Evolutionary conservation across 305 asterid species (phyloP).

Genomic region (Solanum chacoense): DNA sequence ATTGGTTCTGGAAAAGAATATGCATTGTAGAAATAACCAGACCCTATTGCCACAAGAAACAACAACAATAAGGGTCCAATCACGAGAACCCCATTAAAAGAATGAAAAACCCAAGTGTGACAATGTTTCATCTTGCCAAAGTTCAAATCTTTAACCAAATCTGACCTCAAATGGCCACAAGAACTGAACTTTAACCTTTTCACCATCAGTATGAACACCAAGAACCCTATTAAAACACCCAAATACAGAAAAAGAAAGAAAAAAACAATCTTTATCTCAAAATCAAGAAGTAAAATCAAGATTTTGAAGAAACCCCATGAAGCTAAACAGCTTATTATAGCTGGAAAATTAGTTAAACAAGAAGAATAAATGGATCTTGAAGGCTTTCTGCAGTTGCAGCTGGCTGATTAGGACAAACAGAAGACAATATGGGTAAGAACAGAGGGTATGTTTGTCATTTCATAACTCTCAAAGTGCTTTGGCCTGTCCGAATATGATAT

Average conservation of each 20-base stretch:
- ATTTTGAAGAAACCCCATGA: constrained; percentile 5
- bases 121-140: constrained; percentile 28
- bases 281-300: constrained; percentile 26
- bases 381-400: constrained; percentile 3
- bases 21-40: constrained; percentile 42
- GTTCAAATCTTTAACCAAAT: constrained; percentile 27
- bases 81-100: constrained; percentile 49
- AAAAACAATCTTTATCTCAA: background rate
- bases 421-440: constrained; percentile 8
- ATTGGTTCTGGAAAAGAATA: constrained; percentile 34
- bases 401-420: constrained; percentile 10
- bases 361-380: constrained; percentile 18
- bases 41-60: constrained; percentile 51
- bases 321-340: background rate
- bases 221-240: background rate
- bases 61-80: constrained; percentile 49
- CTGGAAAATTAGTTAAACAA: constrained; percentile 5
- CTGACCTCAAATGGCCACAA: constrained; percentile 27
- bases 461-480: background rate
- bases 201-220: constrained; percentile 21
- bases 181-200: constrained; percentile 26
- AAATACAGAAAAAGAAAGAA: background rate
- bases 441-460: constrained; percentile 20
- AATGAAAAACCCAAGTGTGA: constrained; percentile 48
- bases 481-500: constrained; percentile 11